phyloP scores from a whole-genome alignment of 2,329 filamentous ascomycete species.

The Penicillium vulpinum region DNA sequence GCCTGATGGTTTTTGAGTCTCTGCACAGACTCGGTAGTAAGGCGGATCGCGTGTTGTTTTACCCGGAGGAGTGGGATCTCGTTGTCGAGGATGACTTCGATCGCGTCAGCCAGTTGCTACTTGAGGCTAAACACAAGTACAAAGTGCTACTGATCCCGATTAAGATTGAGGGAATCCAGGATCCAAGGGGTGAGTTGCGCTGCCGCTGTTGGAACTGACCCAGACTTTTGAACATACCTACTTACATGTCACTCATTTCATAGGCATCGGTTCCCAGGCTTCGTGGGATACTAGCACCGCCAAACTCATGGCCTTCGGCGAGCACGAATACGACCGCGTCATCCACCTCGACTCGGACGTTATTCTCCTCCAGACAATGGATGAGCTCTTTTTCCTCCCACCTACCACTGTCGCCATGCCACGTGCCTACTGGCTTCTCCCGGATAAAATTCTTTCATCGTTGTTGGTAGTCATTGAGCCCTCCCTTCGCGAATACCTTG shows the following conservation, averaged over 20 bases:
- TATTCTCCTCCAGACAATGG: conserved; percentile 62
- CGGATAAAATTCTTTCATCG: conserved; percentile 58
- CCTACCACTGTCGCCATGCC: conserved; percentile 64
- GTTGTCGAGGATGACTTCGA: conserved; percentile 30
- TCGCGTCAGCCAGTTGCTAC: conserved; percentile 48
- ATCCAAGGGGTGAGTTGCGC: conserved; percentile 23
- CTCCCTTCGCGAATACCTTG: conserved; percentile 49
- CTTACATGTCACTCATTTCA: not conserved
- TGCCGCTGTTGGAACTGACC: not conserved
- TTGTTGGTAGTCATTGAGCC: conserved; percentile 65
- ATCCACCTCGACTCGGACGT: conserved; percentile 65
- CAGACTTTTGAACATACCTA: not conserved
- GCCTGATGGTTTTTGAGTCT: conserved; percentile 45
- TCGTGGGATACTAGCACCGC: conserved; percentile 67
- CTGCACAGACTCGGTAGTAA: conserved; percentile 42
- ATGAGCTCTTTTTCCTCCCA: conserved; percentile 70
- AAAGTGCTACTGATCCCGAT: conserved; percentile 53
- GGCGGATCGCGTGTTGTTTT: conserved; percentile 44
- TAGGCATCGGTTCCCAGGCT: conserved; percentile 26
- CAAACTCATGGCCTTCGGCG: conserved; percentile 69
- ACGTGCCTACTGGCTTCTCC: conserved; percentile 68
- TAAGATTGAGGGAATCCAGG: conserved; percentile 37
- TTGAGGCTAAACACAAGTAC: conserved; percentile 51
- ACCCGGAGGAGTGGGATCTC: conserved; percentile 44
- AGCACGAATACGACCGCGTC: conserved; percentile 61